Conservation (phyloP, 768 basidiomycete species). For the Hericium erinaceus region DNA sequence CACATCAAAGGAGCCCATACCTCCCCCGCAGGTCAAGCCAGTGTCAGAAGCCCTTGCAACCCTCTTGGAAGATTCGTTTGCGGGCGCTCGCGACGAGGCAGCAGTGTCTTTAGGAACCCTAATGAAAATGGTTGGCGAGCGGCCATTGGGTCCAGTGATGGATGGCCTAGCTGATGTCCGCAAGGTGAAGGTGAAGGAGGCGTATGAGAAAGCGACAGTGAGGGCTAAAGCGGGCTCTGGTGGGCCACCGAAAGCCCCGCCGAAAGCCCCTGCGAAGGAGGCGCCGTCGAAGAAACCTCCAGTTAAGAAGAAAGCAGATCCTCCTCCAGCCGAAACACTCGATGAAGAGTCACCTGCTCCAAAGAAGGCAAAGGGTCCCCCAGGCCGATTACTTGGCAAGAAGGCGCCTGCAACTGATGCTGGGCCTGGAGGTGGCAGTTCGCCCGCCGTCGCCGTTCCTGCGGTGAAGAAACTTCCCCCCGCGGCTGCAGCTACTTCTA, state of each 20-base stretch:
- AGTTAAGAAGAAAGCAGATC: slow-evolving; percentile 25
- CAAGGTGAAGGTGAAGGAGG: slow-evolving; percentile 90
- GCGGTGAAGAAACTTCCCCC: slow-evolving; percentile 37
- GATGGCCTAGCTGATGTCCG: slow-evolving; percentile 81
- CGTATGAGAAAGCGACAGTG: slow-evolving; percentile 84
- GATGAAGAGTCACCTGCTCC: slow-evolving; percentile 25
- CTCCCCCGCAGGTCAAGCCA: slow-evolving; percentile 68
- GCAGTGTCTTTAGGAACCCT: slow-evolving; percentile 80
- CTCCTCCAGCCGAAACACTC: slow-evolving; percentile 20
- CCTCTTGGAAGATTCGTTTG: slow-evolving; percentile 81
- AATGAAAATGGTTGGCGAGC: slow-evolving; percentile 96
- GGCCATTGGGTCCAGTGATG: slow-evolving; percentile 79
- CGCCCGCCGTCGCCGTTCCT: slow-evolving; percentile 21
- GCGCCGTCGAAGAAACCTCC: slow-evolving; percentile 15
- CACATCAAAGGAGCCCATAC: slow-evolving; percentile 59
- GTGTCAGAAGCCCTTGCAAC: slow-evolving; percentile 66
- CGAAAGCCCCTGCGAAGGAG: slow-evolving; percentile 5
- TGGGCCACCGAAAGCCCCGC: slow-evolving; percentile 31
- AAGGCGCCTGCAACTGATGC: slow-evolving; percentile 33
- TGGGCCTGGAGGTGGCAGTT: slow-evolving; percentile 18
- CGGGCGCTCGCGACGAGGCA: slow-evolving; percentile 85
- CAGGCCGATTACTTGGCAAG: slow-evolving; percentile 42
- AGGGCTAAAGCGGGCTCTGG: slow-evolving; percentile 68
- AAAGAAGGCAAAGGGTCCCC: slow-evolving; percentile 38
- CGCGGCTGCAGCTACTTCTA: slow-evolving; percentile 23